These are phyloP conservation scores for Ilyonectria mors-panacis DNA, from an alignment of 2,329 filamentous ascomycete genomes.

Conservation along the genomic window DNA sequence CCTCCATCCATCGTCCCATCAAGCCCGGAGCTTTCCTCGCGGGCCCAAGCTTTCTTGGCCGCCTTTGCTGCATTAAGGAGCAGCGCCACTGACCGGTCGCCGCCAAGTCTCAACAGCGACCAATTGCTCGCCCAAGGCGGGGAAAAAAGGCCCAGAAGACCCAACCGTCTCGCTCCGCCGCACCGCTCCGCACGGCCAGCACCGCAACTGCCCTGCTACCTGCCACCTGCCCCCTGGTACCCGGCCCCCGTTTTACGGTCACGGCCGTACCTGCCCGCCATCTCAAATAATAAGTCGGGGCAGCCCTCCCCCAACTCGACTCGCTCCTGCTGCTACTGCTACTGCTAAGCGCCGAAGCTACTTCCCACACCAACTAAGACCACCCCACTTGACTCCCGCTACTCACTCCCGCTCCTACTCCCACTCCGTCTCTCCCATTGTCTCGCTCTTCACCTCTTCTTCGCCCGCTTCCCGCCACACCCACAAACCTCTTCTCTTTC, in stretches of 20 bases:
- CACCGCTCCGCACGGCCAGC: constrained; percentile 32
- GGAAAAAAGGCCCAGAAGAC: constrained; percentile 30
- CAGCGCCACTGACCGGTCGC: constrained; percentile 43
- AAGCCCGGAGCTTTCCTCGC: constrained; percentile 15
- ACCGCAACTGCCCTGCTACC: constrained; percentile 34
- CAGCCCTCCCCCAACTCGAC: constrained; percentile 34
- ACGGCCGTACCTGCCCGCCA: constrained; percentile 37
- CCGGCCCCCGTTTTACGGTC: constrained; percentile 32
- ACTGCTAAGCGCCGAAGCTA: constrained; percentile 44
- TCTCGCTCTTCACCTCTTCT: constrained; percentile 35
- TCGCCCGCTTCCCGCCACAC: constrained; percentile 38
- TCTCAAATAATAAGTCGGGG: constrained; percentile 48
- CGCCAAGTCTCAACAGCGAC: constrained; percentile 37
- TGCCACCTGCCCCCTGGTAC: constrained; percentile 2
- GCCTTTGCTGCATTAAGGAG: constrained; percentile 19
- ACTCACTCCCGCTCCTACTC: constrained; percentile 23
- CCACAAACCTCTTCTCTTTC: constrained; percentile 29
- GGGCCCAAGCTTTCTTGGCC: constrained; percentile 14
- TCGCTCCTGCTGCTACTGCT: constrained; percentile 35
- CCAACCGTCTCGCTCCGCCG: constrained; percentile 30
- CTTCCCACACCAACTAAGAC: constrained; percentile 24
- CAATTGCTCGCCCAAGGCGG: constrained; percentile 45
- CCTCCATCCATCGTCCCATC: constrained; percentile 23
- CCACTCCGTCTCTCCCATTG: constrained; percentile 30
- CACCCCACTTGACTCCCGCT: constrained; percentile 23